Evolutionary conservation across 768 basidiomycete species (phyloP), one percentile per base, ranked within the genome.

Genomic region (Astraeus odoratus): DNA sequence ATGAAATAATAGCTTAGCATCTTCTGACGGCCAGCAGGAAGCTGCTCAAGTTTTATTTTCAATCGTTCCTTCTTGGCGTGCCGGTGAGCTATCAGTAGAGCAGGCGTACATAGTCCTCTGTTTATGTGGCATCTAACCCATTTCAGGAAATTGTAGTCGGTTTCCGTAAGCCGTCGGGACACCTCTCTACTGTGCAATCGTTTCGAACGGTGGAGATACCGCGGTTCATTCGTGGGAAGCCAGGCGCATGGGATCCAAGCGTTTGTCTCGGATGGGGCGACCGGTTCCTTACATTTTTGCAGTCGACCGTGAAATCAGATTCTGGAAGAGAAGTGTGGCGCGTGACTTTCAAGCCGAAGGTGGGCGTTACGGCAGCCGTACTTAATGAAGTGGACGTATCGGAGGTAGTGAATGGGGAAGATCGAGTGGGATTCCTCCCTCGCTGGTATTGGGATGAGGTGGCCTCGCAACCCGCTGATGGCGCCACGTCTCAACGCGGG

Each of bases 61-160:
- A 94, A 57, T 92, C 89, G 1, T 93, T 90, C 63, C 74, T 94
- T 22, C 77, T 94, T 43, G 92, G 91, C 39, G 89, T 94, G n/a
- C 91, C 90, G 18, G 85, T 85, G 60, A 54, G 81, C 61, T 26
- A 9, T 8, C 34, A 8, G 34, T 19, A n/a, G 4, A 10, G 12
- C 42, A 41, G 38, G 19, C 15, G 26, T n/a, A 35, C 13, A 10
- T 29, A 41, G 6, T 38, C 34, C 27, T 6, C 33, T 18, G 35
- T 40, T 51, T 27, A 47, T 46, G 9, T 41, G 23, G 43, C 26
- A 35, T 42, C 33, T 48, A 43, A 8, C 20, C 24, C 13, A 27
- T 20, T 39, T 49, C 51, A 89, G 87, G 84, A 88, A 62, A 81
- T 94, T 41, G 63, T 91, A 8, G 89, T 94, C 22, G 91, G 91